phyloP scores from a whole-genome alignment of 2,329 filamentous ascomycete species.

The Alternaria ventricosa region DNA sequence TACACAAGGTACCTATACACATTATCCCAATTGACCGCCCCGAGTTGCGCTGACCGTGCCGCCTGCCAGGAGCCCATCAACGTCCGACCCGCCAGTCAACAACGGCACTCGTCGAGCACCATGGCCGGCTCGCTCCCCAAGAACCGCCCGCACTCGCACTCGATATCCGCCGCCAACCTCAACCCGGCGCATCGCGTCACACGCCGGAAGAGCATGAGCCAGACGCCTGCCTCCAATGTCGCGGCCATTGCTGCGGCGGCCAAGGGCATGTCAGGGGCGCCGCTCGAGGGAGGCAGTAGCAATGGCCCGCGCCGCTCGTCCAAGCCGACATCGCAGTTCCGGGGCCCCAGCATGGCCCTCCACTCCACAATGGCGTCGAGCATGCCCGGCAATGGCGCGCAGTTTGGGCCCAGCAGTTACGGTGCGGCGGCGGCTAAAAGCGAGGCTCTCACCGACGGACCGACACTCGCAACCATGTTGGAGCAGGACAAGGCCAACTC shows the following conservation, averaged over 20 bases:
- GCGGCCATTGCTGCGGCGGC: conserved; percentile 75
- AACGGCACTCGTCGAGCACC: conserved; percentile 57
- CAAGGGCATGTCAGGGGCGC: conserved; percentile 68
- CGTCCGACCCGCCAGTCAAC: conserved; percentile 53
- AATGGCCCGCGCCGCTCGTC: conserved; percentile 68
- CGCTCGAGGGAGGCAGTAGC: conserved; percentile 56
- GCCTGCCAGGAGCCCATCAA: conserved; percentile 48
- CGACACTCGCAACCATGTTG: conserved; percentile 59
- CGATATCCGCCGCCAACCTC: conserved; percentile 76
- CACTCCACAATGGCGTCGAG: conserved; percentile 72
- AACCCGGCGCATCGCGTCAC: conserved; percentile 86
- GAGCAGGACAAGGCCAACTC: conserved; percentile 56
- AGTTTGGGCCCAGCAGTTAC: conserved; percentile 47
- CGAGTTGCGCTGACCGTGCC: conserved; percentile 38
- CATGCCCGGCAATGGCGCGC: conserved; percentile 63
- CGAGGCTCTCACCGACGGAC: conserved; percentile 71
- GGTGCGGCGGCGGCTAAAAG: conserved; percentile 52
- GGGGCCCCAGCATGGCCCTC: conserved; percentile 58
- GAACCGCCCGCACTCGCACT: conserved; percentile 81
- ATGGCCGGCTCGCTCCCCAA: conserved; percentile 66
- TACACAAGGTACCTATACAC: conserved; percentile 43
- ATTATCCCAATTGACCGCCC: conserved; percentile 6
- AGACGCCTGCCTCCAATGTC: conserved; percentile 73
- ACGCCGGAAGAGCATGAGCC: conserved; percentile 90
- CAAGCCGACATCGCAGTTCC: conserved; percentile 60